Base-by-base conservation (phyloP, 345 rosid genomes). In the Linum tenue region DNA sequence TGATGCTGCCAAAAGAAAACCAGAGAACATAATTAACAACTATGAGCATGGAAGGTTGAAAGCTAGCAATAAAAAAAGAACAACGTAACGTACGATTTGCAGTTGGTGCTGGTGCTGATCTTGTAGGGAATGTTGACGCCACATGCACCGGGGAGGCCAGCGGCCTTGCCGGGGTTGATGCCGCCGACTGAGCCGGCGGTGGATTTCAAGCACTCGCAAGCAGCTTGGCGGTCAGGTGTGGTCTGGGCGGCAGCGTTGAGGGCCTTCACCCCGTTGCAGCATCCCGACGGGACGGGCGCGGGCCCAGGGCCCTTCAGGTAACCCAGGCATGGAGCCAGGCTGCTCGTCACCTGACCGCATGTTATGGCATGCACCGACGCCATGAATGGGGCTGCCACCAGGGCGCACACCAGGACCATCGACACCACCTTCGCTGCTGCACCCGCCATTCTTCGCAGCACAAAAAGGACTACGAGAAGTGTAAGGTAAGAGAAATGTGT, bases 91-190 rank as follows among this genome's bases (percentile, higher is more conserved):
- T 53, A 86, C 87, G 4, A 61, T 50, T n/a, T 16, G 72, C 94
- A 87, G 79, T 81, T 57, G 50, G 84, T 77, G 73, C 60, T 53
- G 62, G 82, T 83, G 75, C 86, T 81, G 69, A 84, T 75, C 40
- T 12, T 61, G 81, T 76, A 86, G 37, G 87, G 85, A 16, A 84
- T 69, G 35, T 7, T 71, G 64, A 84, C 71, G 9, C 86, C 86
- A 9, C 89, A 86, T 56, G 73, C 70, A 40, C 77, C 42, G 14
- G 92, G 87, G 61, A 82, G 73, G 35, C 55, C 12, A 43, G 69
- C 59, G 50, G 79, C 89, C 43, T 56, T 39, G 62, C 64, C 12
- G 40, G 56, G 12, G 67, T 79, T 78, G 57, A 64, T 11, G 22
- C 80, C 74, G 6, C 67, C 1, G 70, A 78, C 41, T 42, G 65